These are phyloP conservation scores for Brachypodium distachyon DNA, from an alignment of 202 grass and related monocot genomes.

Conservation along the genomic window DNA sequence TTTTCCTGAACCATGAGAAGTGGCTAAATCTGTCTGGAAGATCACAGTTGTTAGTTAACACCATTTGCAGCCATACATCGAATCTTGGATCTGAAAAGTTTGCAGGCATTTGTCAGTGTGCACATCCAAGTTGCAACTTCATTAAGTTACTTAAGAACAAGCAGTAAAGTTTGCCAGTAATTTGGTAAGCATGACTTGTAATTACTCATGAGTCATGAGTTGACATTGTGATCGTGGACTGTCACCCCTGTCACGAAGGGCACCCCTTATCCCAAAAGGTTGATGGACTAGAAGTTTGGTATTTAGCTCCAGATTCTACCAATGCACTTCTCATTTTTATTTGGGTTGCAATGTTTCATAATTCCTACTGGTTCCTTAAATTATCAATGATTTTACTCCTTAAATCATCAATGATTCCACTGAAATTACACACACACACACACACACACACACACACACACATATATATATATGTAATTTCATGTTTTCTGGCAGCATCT, in stretches of 20 bases:
- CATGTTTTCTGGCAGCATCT: slow-evolving; percentile 23
- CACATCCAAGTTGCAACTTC: not conserved
- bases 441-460: no score
- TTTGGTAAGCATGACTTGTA: not conserved
- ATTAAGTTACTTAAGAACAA: not conserved
- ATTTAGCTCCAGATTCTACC: not conserved
- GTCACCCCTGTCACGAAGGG: not conserved
- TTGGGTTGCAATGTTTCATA: not conserved
- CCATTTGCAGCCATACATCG: not conserved
- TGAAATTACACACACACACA: no score
- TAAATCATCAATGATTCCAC: no score
- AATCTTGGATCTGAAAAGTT: not conserved
- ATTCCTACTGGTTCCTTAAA: not conserved
- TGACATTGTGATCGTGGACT: not conserved
- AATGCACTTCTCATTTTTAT: not conserved
- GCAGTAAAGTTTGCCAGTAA: not conserved
- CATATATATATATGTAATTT: not conserved
- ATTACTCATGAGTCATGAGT: not conserved
- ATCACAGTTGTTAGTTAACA: not conserved
- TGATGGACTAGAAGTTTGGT: not conserved
- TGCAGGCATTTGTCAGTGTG: no score
- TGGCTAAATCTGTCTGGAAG: not conserved
- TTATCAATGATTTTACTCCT: not conserved
- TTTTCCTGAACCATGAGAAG: not conserved
- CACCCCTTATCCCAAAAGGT: not conserved